Evolutionary conservation across 257 asterid species (phyloP).

Genomic region (Solanum arcanum): DNA sequence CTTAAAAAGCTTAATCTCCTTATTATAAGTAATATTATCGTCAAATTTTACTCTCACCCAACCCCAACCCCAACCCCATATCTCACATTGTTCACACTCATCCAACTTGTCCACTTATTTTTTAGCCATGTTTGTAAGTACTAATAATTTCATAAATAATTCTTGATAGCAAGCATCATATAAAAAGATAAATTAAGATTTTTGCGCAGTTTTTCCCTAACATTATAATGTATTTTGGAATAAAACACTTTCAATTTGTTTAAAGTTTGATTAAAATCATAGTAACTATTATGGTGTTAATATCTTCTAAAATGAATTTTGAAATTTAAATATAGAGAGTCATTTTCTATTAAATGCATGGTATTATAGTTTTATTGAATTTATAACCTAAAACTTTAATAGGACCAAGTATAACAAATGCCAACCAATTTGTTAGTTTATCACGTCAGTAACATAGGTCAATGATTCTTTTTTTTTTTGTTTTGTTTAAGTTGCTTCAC

Average conservation of each 20-base stretch:
- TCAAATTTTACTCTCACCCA: no score
- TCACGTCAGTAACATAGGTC: background rate
- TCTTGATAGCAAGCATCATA: background rate
- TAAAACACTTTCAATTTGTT: no score
- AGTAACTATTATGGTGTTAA: background rate
- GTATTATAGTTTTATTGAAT: background rate
- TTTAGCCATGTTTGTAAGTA: no score
- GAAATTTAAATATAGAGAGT: background rate
- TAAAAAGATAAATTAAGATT: background rate
- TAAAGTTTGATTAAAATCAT: no score
- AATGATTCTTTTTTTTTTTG: background rate
- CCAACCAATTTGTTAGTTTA: background rate
- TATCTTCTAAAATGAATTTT: background rate
- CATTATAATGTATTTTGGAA: background rate
- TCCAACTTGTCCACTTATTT: background rate
- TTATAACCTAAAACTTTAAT: background rate
- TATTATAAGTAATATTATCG: no score
- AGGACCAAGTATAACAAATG: background rate
- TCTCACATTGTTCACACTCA: background rate
- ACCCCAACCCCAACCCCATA: no score
- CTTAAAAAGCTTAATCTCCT: background rate
- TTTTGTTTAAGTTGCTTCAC: background rate
- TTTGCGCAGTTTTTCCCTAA: background rate
- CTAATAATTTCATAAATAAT: no score
- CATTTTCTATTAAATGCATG: background rate